Conservation (phyloP, 202 grass and related monocot species). For the Schoenoplectus tabernaemontani region DNA sequence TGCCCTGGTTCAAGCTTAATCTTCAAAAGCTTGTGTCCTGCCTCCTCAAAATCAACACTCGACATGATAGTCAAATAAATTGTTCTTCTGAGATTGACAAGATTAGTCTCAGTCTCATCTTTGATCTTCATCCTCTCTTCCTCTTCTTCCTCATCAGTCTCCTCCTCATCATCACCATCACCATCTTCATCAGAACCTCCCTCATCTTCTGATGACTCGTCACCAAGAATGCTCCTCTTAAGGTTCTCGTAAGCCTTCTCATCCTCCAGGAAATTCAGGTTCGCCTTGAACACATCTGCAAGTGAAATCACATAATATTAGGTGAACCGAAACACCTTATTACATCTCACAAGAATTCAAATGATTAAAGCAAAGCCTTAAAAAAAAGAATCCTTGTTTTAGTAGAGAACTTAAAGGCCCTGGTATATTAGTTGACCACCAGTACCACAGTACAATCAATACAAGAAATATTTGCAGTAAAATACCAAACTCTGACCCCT, state of each 20-base stretch:
- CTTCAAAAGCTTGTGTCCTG: slow-evolving; percentile 92
- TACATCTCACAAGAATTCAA: background rate
- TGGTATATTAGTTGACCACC: background rate
- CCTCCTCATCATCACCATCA: slow-evolving; percentile 70
- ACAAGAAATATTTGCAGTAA: background rate
- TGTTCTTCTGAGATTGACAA: slow-evolving; percentile 80
- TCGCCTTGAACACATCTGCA: slow-evolving; percentile 86
- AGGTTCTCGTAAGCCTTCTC: slow-evolving; percentile 89
- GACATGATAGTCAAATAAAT: slow-evolving; percentile 99
- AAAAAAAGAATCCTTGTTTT: background rate
- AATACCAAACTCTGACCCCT: background rate
- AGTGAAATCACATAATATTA: slow-evolving; percentile 20
- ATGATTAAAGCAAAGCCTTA: background rate
- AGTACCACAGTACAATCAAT: background rate
- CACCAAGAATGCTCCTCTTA: slow-evolving; percentile 71
- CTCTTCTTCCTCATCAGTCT: slow-evolving; percentile 66
- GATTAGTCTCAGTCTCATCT: slow-evolving; percentile 80
- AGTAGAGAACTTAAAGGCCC: background rate
- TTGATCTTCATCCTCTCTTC: slow-evolving; percentile 84
- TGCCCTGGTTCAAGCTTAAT: slow-evolving; percentile 94
- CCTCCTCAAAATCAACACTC: slow-evolving; percentile 99
- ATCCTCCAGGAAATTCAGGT: slow-evolving; percentile 69
- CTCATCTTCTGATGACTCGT: slow-evolving; percentile 73
- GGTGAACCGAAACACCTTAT: background rate
- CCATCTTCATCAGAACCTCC: slow-evolving; percentile 53